Base-by-base conservation (phyloP, 1,284 basidiomycete species). In the Sphaerobolus stellatus region DNA sequence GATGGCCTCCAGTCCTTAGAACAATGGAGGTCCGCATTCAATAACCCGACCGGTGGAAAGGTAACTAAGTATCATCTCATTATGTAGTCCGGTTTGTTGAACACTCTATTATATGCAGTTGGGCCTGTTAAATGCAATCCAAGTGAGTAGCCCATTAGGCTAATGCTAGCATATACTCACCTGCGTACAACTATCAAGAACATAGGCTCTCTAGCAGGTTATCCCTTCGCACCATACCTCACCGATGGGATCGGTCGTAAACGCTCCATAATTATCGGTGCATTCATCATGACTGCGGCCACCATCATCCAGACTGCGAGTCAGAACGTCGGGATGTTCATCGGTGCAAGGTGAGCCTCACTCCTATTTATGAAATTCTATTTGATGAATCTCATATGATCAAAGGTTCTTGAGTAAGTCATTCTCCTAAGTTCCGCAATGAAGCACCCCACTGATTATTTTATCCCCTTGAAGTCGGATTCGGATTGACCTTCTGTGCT, bases 401-500 rank as follows among this genome's bases (percentile, higher is more conserved):
- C 18, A 22, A 38, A 38, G 27, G 24, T 49, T 57, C 29, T 20
- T 46, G 29, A 50, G 25, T 34, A 30, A 16, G 22, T 43, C 2
- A 18, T n/a, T n/a, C n/a, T n/a, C n/a, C n/a, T n/a, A n/a, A n/a
- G n/a, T n/a, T n/a, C n/a, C n/a, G n/a, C n/a, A n/a, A n/a, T n/a
- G n/a, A n/a, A n/a, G n/a, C n/a, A n/a, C n/a, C n/a, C n/a, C n/a
- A n/a, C n/a, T n/a, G n/a, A n/a, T n/a, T n/a, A n/a, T n/a, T n/a
- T n/a, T 45, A 47, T 47, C 75, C 75, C n/a, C 77, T 79, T 64
- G 56, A 80, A 61, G 76, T 83, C 52, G 80, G 80, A 2, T 81
- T 82, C 57, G 80, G 80, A 4, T 67, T 80, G 29, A 80, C 78
- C 1, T 82, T 82, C 62, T 49, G 77, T 25, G 73, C 70, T 48